phyloP scores from a whole-genome alignment of 2,329 filamentous ascomycete genomes.

The Fusarium sp. region DNA sequence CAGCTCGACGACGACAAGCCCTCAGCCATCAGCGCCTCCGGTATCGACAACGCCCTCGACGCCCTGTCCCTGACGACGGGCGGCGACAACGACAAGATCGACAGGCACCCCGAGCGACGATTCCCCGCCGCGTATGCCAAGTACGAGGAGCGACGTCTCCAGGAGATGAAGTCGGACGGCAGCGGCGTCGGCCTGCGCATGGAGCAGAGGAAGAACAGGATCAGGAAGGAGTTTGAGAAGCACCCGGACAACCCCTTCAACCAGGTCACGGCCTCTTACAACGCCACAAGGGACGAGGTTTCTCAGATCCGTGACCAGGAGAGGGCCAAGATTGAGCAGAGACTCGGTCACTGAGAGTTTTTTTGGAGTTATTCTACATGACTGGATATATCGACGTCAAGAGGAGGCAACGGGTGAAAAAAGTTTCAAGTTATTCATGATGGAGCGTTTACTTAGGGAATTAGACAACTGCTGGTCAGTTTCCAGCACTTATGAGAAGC shows the following conservation, averaged over 20 bases:
- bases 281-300: slow-evolving; percentile 83
- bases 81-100: slow-evolving; percentile 76
- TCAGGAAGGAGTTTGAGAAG: slow-evolving; percentile 94
- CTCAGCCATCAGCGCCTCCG: slow-evolving; percentile 79
- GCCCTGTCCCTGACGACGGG: slow-evolving; percentile 76
- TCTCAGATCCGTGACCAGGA: slow-evolving; percentile 73
- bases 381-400: slow-evolving; percentile 5
- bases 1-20: slow-evolving; percentile 79
- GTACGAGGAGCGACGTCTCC: slow-evolving; percentile 83
- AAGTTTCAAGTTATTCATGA: slow-evolving; percentile 22
- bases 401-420: slow-evolving; percentile 1
- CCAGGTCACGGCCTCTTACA: slow-evolving; percentile 80
- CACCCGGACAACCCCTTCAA: slow-evolving; percentile 96
- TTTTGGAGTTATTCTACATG: not conserved
- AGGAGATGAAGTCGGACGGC: slow-evolving; percentile 88
- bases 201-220: slow-evolving; percentile 86
- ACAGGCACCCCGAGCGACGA: slow-evolving; percentile 88
- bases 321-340: slow-evolving; percentile 78
- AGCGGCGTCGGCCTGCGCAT: slow-evolving; percentile 77
- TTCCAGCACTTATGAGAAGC: slow-evolving; percentile 9
- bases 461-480: slow-evolving; percentile 34
- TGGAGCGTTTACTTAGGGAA: slow-evolving; percentile 30
- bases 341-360: slow-evolving; percentile 61
- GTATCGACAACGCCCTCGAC: slow-evolving; percentile 94
- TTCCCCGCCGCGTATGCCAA: slow-evolving; percentile 87